Conservation (phyloP, 805 yeast species). For the Ogataea ganodermae region DNA sequence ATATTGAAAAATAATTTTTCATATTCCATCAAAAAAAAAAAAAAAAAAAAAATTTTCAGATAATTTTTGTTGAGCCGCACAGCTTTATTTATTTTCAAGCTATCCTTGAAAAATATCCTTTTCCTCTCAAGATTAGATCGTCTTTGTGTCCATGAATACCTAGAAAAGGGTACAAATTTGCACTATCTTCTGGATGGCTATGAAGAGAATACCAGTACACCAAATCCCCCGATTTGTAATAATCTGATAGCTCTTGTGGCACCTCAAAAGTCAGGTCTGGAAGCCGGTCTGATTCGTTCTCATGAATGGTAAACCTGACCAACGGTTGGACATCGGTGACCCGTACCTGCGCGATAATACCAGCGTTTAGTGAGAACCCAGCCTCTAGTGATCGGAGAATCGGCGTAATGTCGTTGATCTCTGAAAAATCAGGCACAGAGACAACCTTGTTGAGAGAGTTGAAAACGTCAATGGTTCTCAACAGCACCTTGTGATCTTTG, state of each 20-base stretch:
- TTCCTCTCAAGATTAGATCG: conserved; percentile 3
- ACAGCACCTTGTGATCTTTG: conserved; percentile 10
- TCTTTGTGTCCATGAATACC: conserved; percentile 17
- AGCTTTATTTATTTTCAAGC: background rate
- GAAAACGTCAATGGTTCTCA: conserved; percentile 4
- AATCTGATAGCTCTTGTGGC: conserved; percentile 12
- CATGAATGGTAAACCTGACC: conserved; percentile 11
- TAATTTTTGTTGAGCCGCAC: conserved; percentile 14
- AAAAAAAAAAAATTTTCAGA: conserved; percentile 10
- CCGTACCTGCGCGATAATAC: conserved; percentile 6
- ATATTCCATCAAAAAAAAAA: conserved; percentile 4
- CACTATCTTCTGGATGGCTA: background rate
- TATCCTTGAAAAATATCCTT: conserved; percentile 10
- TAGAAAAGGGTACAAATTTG: conserved; percentile 14
- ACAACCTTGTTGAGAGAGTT: conserved; percentile 10
- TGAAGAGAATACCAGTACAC: conserved; percentile 17
- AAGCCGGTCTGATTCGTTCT: conserved; percentile 10
- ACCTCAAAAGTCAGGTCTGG: conserved; percentile 17
- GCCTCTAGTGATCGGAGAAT: conserved; percentile 14
- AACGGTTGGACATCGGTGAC: conserved; percentile 15
- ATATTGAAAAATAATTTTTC: background rate
- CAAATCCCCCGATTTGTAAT: conserved; percentile 16
- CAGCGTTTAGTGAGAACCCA: conserved; percentile 16
- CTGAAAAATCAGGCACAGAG: background rate
- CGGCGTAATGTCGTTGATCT: conserved; percentile 1